Percentiles rank a stretch among this genome's conserved stretches.
These are phyloP conservation scores for Cephalotrichum gorgonifer DNA, from an alignment of 2,329 filamentous ascomycete species.

Conservation along the genomic window DNA sequence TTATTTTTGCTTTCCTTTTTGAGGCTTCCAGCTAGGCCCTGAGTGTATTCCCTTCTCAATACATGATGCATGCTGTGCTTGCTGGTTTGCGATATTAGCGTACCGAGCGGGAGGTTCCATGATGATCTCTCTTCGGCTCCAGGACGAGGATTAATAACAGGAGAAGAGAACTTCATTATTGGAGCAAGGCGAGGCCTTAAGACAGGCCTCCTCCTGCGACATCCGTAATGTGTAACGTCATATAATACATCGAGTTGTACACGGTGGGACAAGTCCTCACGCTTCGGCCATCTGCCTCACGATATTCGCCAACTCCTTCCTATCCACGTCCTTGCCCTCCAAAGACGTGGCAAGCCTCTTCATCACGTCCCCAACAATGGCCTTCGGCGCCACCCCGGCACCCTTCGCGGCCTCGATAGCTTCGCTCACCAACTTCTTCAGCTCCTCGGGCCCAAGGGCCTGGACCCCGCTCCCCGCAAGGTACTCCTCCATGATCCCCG, in stretches of 20 bases:
- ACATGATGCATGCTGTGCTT: no score
- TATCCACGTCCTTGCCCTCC: slow-evolving; percentile 55
- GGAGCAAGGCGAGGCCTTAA: neutral
- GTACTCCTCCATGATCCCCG: slow-evolving; percentile 57
- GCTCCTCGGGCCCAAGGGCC: slow-evolving; percentile 45
- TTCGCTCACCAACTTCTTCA: slow-evolving; percentile 40
- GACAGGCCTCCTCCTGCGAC: neutral
- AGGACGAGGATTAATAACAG: no score
- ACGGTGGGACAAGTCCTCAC: neutral
- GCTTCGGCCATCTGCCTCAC: slow-evolving; percentile 38
- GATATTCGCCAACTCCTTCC: slow-evolving; percentile 46
- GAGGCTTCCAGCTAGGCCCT: no score
- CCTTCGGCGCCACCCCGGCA: slow-evolving; percentile 32
- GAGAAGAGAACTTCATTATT: neutral
- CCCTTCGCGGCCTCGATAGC: slow-evolving; percentile 40
- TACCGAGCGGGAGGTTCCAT: no score
- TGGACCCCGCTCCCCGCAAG: slow-evolving; percentile 47
- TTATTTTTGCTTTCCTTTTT: neutral
- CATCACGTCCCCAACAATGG: slow-evolving; percentile 50
- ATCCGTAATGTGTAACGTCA: neutral
- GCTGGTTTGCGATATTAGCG: no score
- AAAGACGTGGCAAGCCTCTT: slow-evolving; percentile 46
- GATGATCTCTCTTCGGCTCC: no score
- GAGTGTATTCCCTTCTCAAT: neutral
- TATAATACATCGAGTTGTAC: neutral